Evolutionary conservation across 2,329 filamentous ascomycete species (phyloP), one percentile per base, ranked within the genome.

Genomic region (Paraphaeosphaeria minitans): DNA sequence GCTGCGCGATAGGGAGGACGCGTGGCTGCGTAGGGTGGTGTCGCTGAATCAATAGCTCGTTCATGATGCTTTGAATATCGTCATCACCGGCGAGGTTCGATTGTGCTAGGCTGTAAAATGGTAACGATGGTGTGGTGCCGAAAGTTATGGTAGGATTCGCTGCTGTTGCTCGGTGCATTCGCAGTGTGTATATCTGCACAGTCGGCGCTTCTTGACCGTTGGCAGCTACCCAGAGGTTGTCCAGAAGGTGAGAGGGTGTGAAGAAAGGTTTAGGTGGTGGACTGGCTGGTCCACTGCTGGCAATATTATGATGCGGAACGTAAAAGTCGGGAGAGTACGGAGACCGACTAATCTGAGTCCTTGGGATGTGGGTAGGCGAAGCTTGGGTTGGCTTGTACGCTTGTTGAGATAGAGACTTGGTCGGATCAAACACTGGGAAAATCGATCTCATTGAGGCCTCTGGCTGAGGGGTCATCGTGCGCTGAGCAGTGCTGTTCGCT

Each of bases 361-460:
- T 81, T 5, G 88, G 87, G 50, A 92, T 85, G 33, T 85, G 82
- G 1, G 84, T 84, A 13, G 89, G 87, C 59, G 84, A 87, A 55
- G 83, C 78, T 70, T 89, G 86, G 0, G 85, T 88, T 2, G 90
- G 89, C 50, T 84, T 89, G 76, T 93, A 93, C 48, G 85, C 77
- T 69, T 93, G 90, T 57, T 87, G 85, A 56, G 86, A 82, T 3
- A 92, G 82, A 5, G 89, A 81, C 24, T 91, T 72, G 1, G 83
- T 83, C 3, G 87, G 88, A 68, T 93, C 87, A 71, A 92, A 93
- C 31, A 84, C 83, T 8, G 90, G 90, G 67, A 93, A 93, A 67
- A 93, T 92, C 24, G 90, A 93, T 33, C 85, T 84, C 66, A 90
- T 82, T 0, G 83, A 78, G 6, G 78, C 61, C 13, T 68, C 75